Evolutionary conservation across 441 rosid species (phyloP).

Genomic region (Gossypium schwendimanii): DNA sequence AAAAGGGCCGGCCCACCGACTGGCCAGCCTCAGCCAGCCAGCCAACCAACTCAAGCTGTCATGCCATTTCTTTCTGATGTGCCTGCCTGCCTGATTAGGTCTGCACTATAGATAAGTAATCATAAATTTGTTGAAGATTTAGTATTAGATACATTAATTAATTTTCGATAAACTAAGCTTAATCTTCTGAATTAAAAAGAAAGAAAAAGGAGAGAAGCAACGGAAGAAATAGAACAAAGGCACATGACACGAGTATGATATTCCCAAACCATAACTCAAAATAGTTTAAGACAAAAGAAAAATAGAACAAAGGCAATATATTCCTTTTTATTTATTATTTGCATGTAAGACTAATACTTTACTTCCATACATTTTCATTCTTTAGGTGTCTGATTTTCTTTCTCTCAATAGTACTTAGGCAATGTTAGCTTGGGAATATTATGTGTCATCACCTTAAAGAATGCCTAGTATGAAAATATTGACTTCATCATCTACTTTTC

Average conservation of each 20-base stretch:
- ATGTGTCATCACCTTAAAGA: not conserved
- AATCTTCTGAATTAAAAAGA: not conserved
- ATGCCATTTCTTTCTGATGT: constrained; percentile 8
- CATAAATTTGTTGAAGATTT: constrained; percentile 12
- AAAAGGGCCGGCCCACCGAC: constrained; percentile 21
- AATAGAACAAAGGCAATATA: not conserved
- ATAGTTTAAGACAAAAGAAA: not conserved
- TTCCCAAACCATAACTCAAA: not conserved
- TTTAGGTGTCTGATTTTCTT: not conserved
- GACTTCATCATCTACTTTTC: not conserved
- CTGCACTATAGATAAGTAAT: constrained; percentile 7
- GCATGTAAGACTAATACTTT: not conserved
- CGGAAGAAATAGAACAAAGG: not conserved
- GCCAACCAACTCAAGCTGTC: constrained; percentile 16
- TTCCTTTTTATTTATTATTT: not conserved
- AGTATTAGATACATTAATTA: not conserved
- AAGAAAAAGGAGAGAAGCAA: not conserved
- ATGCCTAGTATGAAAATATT: not conserved
- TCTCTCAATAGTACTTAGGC: not conserved
- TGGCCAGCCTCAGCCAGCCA: constrained; percentile 1
- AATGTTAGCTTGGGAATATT: not conserved
- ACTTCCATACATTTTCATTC: not conserved
- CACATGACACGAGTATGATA: not conserved
- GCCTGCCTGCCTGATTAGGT: constrained; percentile 10
- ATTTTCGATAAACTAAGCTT: not conserved